Evolutionary conservation across 169 alveolate genomes (phyloP).

Genomic region (Plasmodium chabaudi): DNA sequence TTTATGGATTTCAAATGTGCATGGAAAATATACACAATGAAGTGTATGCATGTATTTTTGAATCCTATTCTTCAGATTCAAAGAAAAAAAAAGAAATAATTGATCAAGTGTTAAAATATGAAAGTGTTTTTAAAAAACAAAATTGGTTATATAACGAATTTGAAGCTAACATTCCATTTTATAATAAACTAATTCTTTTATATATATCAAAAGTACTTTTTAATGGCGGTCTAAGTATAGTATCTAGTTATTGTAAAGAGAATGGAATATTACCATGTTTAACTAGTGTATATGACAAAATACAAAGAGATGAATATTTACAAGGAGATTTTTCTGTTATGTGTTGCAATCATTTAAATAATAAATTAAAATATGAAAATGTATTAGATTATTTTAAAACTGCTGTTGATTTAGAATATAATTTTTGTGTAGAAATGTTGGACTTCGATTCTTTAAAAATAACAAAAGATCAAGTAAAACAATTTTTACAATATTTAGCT

Average conservation of each 20-base stretch:
- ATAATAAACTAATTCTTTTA: conserved; percentile 45
- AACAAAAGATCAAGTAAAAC: conserved; percentile 78
- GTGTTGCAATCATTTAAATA: conserved; percentile 79
- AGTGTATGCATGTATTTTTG: conserved; percentile 83
- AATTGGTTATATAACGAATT: conserved; percentile 58
- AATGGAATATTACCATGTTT: conserved; percentile 64
- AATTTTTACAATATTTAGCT: conserved; percentile 76
- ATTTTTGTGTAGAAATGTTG: conserved; percentile 76
- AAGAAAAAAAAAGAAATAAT: conserved; percentile 47
- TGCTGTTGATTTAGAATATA: conserved; percentile 80
- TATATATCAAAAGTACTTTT: conserved; percentile 71
- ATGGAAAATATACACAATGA: conserved; percentile 96
- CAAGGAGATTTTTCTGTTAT: conserved; percentile 82
- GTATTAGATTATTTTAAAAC: conserved; percentile 75
- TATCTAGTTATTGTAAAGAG: conserved; percentile 57
- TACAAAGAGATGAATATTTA: conserved; percentile 81
- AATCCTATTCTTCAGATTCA: conserved; percentile 46
- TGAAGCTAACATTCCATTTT: conserved; percentile 59
- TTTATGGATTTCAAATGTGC: conserved; percentile 94
- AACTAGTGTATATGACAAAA: conserved; percentile 80
- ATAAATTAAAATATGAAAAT: conserved; percentile 79
- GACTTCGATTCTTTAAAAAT: conserved; percentile 73
- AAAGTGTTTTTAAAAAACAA: conserved; percentile 76
- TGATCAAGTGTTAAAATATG: conserved; percentile 75
- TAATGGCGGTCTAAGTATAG: conserved; percentile 63